phyloP scores from a whole-genome alignment of 441 rosid genomes.

The Corymbia calophylla region DNA sequence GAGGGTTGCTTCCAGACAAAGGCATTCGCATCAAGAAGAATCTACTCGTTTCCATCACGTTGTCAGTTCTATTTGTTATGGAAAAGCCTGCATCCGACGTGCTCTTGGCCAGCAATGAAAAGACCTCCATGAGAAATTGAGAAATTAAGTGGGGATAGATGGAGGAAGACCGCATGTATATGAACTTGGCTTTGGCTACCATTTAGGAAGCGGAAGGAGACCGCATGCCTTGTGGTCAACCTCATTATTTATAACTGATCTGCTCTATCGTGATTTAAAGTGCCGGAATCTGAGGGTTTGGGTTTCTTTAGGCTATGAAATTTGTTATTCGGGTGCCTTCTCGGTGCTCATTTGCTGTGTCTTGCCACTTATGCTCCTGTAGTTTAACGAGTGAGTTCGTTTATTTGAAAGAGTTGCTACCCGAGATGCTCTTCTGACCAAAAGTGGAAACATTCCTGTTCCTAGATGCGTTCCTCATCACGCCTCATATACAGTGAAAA shows the following conservation, averaged over 20 bases:
- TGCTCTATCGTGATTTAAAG: not conserved
- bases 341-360: not conserved
- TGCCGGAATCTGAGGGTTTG: not conserved
- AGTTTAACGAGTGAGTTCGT: not conserved
- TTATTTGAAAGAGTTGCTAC: not conserved
- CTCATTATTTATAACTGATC: not conserved
- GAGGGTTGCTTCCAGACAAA: not conserved
- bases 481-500: not conserved
- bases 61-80: not conserved
- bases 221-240: not conserved
- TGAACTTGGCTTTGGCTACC: not conserved
- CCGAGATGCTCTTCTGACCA: not conserved
- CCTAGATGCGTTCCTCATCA: not conserved
- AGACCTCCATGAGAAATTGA: not conserved
- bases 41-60: not conserved
- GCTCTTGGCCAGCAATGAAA: not conserved
- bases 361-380: not conserved
- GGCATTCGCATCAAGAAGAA: not conserved
- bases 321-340: not conserved
- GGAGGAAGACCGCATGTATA: rapidly evolving
- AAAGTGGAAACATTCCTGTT: not conserved
- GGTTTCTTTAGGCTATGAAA: not conserved
- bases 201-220: not conserved
- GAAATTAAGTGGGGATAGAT: not conserved
- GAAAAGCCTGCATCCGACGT: not conserved